These are phyloP conservation scores for Haplosporangium sp. DNA, from an alignment of 371 early-diverging fungal genomes.

Conservation along the genomic window DNA sequence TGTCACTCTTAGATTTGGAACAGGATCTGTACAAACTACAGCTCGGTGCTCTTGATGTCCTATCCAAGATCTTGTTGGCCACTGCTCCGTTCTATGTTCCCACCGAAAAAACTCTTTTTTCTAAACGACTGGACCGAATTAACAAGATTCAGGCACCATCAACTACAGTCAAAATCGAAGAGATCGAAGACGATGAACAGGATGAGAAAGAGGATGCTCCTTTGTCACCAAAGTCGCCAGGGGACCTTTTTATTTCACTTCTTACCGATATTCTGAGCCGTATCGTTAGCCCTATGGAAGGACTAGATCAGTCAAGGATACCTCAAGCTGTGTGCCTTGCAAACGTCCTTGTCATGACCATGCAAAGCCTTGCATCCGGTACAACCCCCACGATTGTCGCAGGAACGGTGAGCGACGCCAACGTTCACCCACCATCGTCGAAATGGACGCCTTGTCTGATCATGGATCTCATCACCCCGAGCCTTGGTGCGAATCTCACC, in stretches of 20 bases:
- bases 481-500: not conserved
- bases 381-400: not conserved
- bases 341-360: conserved; percentile 10
- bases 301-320: not conserved
- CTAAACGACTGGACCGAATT: not conserved
- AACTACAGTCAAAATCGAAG: not conserved
- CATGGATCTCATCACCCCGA: conserved; percentile 21
- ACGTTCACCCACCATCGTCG: too few relatives aligned
- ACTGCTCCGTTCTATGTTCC: conserved; percentile 10
- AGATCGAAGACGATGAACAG: not conserved
- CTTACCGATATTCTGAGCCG: not conserved
- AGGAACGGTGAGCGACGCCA: too few relatives aligned
- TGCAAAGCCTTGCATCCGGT: conserved; percentile 4
- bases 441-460: conserved; percentile 3
- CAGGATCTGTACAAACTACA: conserved; percentile 18
- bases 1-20: not conserved
- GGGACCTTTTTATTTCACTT: conserved; percentile 10
- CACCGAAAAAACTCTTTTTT: too few relatives aligned
- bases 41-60: conserved; percentile 18
- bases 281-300: not conserved
- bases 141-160: not conserved
- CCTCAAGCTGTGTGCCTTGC: not conserved
- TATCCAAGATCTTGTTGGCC: conserved; percentile 10
- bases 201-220: not conserved
- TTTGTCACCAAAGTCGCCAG: not conserved